These are phyloP conservation scores for Erysiphe pulchra DNA, from an alignment of 2,329 filamentous ascomycete species.

Conservation along the genomic window DNA sequence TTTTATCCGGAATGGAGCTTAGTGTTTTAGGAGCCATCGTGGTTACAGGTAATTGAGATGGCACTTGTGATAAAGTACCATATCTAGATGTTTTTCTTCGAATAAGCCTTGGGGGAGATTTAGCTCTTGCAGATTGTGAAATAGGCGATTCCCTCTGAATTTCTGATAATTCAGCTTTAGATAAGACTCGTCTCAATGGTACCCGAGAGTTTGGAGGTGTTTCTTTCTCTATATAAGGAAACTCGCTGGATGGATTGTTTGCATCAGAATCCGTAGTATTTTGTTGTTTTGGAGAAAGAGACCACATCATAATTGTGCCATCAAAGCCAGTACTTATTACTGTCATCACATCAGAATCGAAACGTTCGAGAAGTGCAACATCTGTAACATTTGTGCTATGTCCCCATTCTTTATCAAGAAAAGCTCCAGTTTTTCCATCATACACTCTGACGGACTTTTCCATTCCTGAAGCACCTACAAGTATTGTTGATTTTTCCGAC, in stretches of 20 bases:
- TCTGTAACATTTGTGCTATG: conserved; percentile 88
- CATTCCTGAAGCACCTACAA: conserved; percentile 75
- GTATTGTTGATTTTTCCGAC: conserved; percentile 29
- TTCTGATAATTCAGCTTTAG: conserved; percentile 63
- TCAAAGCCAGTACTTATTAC: conserved; percentile 56
- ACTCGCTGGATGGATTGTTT: conserved; percentile 3
- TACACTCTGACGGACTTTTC: conserved; percentile 92
- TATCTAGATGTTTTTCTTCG: conserved; percentile 27
- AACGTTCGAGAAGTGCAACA: conserved; percentile 38
- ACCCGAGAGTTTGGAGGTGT: conserved; percentile 29
- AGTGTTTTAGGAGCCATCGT: conserved; percentile 7
- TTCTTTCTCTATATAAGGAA: conserved; percentile 18
- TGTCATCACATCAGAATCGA: conserved; percentile 26
- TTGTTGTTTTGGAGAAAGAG: conserved; percentile 8
- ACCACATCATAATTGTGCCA: conserved; percentile 60
- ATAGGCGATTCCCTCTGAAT: conserved; percentile 31
- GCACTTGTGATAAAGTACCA: conserved; percentile 23
- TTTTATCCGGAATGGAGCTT: conserved; percentile 11
- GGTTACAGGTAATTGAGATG: conserved; percentile 8
- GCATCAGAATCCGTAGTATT: conserved; percentile 7
- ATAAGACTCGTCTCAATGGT: conserved; percentile 64
- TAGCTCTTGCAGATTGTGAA: conserved; percentile 18
- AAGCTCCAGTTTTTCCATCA: conserved; percentile 45
- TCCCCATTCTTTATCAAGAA: conserved; percentile 77
- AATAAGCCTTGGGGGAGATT: conserved; percentile 28